These are phyloP conservation scores for Trametes cingulata DNA, from an alignment of 768 basidiomycete species.

Conservation along the genomic window DNA sequence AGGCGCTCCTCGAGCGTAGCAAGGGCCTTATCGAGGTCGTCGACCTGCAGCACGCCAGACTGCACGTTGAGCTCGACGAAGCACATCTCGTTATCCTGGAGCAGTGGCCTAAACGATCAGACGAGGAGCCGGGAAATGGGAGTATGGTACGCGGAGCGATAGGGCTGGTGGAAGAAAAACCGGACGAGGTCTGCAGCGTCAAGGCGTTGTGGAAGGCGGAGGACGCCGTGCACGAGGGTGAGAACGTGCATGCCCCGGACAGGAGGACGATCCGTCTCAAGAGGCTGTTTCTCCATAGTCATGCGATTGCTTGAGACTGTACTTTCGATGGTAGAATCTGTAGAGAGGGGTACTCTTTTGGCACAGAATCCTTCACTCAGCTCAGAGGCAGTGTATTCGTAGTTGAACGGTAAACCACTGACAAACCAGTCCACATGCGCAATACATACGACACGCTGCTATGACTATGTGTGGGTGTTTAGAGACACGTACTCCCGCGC, in stretches of 20 bases:
- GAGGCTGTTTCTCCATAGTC: neutral
- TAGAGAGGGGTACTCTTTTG: neutral
- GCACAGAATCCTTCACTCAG: no score
- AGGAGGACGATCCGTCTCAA: neutral
- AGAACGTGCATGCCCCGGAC: neutral
- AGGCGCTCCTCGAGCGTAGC: slow-evolving; percentile 37
- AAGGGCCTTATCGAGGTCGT: slow-evolving; percentile 34
- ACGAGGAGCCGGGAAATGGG: no score
- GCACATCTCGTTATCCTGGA: neutral
- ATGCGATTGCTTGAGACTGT: no score
- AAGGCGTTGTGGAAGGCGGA: neutral
- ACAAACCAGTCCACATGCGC: no score
- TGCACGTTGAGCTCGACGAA: slow-evolving; percentile 27
- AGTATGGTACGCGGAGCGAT: neutral
- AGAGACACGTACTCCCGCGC: no score
- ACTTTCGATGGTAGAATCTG: no score
- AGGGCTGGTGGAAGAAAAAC: slow-evolving; percentile 4
- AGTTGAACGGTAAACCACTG: no score
- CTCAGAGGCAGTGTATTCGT: no score
- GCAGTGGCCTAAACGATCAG: neutral
- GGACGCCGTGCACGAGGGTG: neutral
- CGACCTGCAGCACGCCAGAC: slow-evolving; percentile 40
- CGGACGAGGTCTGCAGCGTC: neutral
- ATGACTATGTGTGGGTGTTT: no score
- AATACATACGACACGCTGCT: no score